Base-by-base conservation (phyloP, 305 asterid genomes). In the Solanum hybrid region DNA sequence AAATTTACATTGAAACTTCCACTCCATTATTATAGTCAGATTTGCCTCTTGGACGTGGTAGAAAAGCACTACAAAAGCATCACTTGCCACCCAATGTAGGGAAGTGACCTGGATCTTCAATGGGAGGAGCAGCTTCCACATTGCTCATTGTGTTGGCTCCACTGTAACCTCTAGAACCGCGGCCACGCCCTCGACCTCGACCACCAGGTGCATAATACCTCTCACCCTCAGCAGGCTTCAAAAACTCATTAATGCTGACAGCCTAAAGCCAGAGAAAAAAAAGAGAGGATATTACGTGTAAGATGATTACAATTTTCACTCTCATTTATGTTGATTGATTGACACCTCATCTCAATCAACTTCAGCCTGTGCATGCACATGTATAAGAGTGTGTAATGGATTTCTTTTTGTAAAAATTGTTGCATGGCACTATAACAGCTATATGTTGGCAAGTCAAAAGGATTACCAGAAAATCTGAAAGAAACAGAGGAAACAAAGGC, bases 171-270 rank as follows among this genome's bases (percentile, higher is more conserved):
- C 95, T 91, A 4, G 91, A 32, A n/a, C 95, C 94, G 82, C 94
- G 97, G 0, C 98, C 98, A 83, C 98, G 98, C 10, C 97, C 98
- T 0, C 98, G 92, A 0, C 99, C 97, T 22, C 96, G 96, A 14
- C 97, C 97, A 75, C 97, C 94, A 27, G 93, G 91, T 75, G 80
- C 39, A 87, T 91, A 90, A 91, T 87, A 91, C 93, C 89, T 92
- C 93, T 93, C 96, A 8, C 98, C 99, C 87, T 96, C 97, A 57
- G 95, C 95, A 29, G 98, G 97, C 94, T 96, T 97, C 94, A 97
- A 89, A 94, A 97, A 97, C 91, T 97, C 99, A 10, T 94, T 96
- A 89, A 97, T 97, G 95, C 98, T 96, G 81, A 97, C 94, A 61
- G 97, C 93, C 99, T 97, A 87, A 38, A 91, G 38, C 37, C 90